phyloP scores from a whole-genome alignment of 2,329 filamentous ascomycete genomes.

The Ophiostoma ulmi region DNA sequence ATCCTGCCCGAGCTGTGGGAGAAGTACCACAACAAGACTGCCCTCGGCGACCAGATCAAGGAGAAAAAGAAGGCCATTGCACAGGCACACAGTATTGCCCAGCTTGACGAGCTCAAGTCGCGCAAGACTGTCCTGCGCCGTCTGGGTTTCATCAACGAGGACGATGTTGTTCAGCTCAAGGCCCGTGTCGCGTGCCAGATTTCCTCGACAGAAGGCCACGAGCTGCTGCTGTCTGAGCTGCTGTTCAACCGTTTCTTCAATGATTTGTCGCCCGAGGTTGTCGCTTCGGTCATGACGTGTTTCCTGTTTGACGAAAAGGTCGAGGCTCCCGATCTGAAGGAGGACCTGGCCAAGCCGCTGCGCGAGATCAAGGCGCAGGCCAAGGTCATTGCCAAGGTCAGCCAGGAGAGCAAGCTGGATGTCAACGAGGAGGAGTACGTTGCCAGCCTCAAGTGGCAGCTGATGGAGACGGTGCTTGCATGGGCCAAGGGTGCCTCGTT shows the following conservation, averaged over 20 bases:
- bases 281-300: slow-evolving; percentile 78
- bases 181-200: slow-evolving; percentile 97
- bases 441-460: slow-evolving; percentile 80
- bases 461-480: slow-evolving; percentile 92
- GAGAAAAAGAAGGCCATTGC: slow-evolving; percentile 80
- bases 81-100: slow-evolving; percentile 79
- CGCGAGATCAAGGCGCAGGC: slow-evolving; percentile 84
- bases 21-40: slow-evolving; percentile 77
- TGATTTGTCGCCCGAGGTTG: slow-evolving; percentile 80
- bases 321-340: slow-evolving; percentile 68
- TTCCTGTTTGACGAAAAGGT: slow-evolving; percentile 98
- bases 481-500: slow-evolving; percentile 92
- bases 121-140: slow-evolving; percentile 92
- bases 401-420: slow-evolving; percentile 85
- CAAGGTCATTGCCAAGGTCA: slow-evolving; percentile 83
- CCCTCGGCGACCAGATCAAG: slow-evolving; percentile 73
- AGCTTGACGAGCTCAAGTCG: slow-evolving; percentile 93
- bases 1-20: slow-evolving; percentile 79
- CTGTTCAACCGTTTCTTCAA: slow-evolving; percentile 99
- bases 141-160: slow-evolving; percentile 91
- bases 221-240: slow-evolving; percentile 85
- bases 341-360: slow-evolving; percentile 81
- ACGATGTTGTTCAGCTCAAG: slow-evolving; percentile 93
- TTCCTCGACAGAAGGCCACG: slow-evolving; percentile 82
- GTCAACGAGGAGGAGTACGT: slow-evolving; percentile 96